A percentile compares a stretch with the other conserved stretches of the same genome.
These are phyloP conservation scores for Ceratocystis variospora DNA, from an alignment of 2,329 filamentous ascomycete species.

Conservation along the genomic window DNA sequence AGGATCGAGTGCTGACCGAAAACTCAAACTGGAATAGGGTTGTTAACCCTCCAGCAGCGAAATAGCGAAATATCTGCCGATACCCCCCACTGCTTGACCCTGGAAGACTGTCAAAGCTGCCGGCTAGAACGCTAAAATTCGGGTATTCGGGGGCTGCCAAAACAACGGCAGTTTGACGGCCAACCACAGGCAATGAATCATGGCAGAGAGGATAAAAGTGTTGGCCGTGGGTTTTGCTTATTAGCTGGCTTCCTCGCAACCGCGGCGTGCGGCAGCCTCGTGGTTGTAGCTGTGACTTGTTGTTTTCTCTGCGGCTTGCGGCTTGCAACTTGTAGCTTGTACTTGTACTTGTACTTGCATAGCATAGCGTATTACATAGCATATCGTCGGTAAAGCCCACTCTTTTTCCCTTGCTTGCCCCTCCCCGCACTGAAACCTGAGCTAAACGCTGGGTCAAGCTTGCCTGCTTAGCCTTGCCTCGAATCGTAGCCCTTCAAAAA, in stretches of 20 bases:
- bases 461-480: neutral
- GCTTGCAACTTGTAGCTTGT: neutral
- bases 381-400: neutral
- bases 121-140: neutral
- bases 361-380: neutral
- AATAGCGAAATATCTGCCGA: neutral
- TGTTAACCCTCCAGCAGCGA: neutral
- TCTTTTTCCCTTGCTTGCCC: neutral
- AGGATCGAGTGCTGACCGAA: neutral
- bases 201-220: neutral
- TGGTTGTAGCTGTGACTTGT: too few relatives aligned
- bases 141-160: neutral
- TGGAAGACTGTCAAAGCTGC: neutral
- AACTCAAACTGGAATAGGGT: neutral
- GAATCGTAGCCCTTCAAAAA: conserved; percentile 6
- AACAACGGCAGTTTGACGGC: neutral
- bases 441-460: neutral
- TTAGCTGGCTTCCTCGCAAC: too few relatives aligned
- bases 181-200: neutral
- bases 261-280: too few relatives aligned
- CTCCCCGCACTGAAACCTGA: neutral
- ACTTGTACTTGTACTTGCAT: neutral
- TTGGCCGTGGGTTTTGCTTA: neutral
- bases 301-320: neutral
- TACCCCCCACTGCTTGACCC: neutral